Percentiles rank a stretch among this genome's conserved stretches.
phyloP scores from a whole-genome alignment of 1,284 basidiomycete genomes.

The Cerrena zonata region DNA sequence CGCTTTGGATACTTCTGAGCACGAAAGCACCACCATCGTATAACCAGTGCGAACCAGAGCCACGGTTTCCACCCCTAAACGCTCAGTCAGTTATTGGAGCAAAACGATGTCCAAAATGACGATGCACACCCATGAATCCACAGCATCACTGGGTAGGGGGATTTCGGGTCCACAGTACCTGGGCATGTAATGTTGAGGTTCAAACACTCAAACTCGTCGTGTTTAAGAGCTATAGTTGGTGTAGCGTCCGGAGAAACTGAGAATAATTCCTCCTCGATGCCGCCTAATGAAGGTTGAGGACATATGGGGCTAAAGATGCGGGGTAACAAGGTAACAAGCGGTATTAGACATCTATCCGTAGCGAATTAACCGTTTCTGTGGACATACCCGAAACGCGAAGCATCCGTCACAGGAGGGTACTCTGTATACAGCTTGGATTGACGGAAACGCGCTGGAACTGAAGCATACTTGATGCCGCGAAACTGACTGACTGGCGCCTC shows the following conservation, averaged over 20 bases:
- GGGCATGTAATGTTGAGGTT: slow-evolving; percentile 75
- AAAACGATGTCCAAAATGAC: background rate
- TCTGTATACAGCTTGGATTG: slow-evolving; percentile 55
- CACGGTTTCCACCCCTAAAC: slow-evolving; percentile 60
- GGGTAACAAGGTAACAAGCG: background rate
- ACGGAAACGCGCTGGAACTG: slow-evolving; percentile 66
- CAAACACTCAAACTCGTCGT: slow-evolving; percentile 70
- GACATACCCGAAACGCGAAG: slow-evolving; percentile 56
- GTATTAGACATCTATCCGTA: slow-evolving; percentile 13
- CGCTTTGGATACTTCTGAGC: slow-evolving; percentile 52
- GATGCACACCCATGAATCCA: slow-evolving; percentile 69
- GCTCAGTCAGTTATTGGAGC: slow-evolving; percentile 5
- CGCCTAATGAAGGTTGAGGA: slow-evolving; percentile 51
- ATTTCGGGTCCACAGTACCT: slow-evolving; percentile 42
- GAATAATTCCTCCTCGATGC: slow-evolving; percentile 56
- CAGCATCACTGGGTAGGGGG: slow-evolving; percentile 65
- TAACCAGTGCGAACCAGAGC: slow-evolving; percentile 69
- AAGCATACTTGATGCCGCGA: slow-evolving; percentile 69
- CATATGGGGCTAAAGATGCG: slow-evolving; percentile 56
- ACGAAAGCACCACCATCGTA: slow-evolving; percentile 69
- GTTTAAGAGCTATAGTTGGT: slow-evolving; percentile 49
- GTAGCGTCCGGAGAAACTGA: slow-evolving; percentile 50
- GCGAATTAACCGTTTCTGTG: no score
- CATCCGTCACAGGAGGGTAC: slow-evolving; percentile 54
- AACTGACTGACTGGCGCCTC: slow-evolving; percentile 61